Percentiles rank a stretch among this genome's conserved stretches.
Evolutionary conservation across 2,329 filamentous ascomycete genomes (phyloP).

Genomic region (Aspergillus ruber): DNA sequence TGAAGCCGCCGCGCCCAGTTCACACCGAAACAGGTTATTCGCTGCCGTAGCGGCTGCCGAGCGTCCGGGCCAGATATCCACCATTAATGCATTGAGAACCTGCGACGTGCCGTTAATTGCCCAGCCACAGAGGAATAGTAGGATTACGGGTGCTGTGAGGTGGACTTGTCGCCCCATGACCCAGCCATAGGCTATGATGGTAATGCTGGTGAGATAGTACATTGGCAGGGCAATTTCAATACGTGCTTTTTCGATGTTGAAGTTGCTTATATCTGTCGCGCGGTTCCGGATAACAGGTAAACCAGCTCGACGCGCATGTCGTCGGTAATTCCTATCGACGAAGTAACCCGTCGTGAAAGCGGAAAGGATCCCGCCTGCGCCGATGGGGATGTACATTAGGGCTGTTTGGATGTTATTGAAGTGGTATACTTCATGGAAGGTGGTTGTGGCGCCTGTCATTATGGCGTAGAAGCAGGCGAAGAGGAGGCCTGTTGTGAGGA

Average conservation of each 20-base stretch:
- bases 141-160: constrained; percentile 26
- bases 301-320: constrained; percentile 48
- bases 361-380: constrained; percentile 14
- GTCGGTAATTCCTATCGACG: constrained; percentile 67
- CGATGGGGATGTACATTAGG: constrained; percentile 29
- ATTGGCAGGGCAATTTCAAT: constrained; percentile 29
- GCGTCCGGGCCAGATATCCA: constrained; percentile 34
- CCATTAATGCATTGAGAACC: constrained; percentile 38
- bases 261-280: constrained; percentile 22
- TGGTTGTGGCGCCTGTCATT: constrained; percentile 40
- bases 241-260: constrained; percentile 35
- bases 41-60: constrained; percentile 36
- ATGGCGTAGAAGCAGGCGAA: constrained; percentile 46
- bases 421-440: constrained; percentile 41
- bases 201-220: constrained; percentile 18
- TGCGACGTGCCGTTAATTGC: constrained; percentile 32
- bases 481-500: constrained; percentile 35
- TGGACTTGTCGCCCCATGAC: constrained; percentile 23
- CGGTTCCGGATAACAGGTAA: not conserved
- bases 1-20: constrained; percentile 33
- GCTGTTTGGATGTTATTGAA: constrained; percentile 44
- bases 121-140: constrained; percentile 30
- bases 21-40: constrained; percentile 36
- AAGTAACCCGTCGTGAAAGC: constrained; percentile 44
- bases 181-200: constrained; percentile 32